Base-by-base conservation (phyloP, 1,284 basidiomycete species). In the Ceratobasidium sp. region DNA sequence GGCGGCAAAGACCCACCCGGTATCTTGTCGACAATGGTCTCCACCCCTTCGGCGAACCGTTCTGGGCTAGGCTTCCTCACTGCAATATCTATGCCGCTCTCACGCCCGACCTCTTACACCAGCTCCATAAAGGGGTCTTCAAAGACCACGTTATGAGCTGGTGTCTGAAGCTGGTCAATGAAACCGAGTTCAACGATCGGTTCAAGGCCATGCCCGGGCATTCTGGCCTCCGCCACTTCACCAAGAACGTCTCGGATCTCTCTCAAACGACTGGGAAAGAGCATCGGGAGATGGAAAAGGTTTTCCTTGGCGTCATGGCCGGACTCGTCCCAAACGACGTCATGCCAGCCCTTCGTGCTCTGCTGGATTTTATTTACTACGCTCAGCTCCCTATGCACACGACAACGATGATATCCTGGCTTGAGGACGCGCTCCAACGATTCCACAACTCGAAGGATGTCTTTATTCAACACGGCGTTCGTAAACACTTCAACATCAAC, bases 321-420 rank as follows among this genome's bases (percentile, higher is more conserved):
- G 83, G 81, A 0, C 30, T 50, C 0, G 78, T 70, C 5, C 68
- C 68, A 2, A 12, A 54, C 0, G 41, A 74, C n/a, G 79, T 81
- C 20, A 38, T 82, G 0, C n/a, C 38, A 7, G 81, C 79, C 6
- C 79, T 79, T 2, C 65, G 78, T 0, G 81, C 82, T 0, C 7
- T 86, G 0, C 81, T 87, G 0, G 85, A 87, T 76, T 87, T 86
- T 78, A 80, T 86, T 10, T 84, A 55, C 62, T 54, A 27, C 1
- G 52, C 74, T 33, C 78, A 78, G 50, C 80, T 81, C 8, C 80
- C 84, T 18, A 77, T 79, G 2, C 82, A 85, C 3, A 81, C 82
- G 1, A 46, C 93, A 86, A 71, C 92, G 1, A 80, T 81, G 0
- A 79, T 88, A 0, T 14, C 67, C 0, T 18, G 62, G 0, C 81